phyloP scores from a whole-genome alignment of 106 monocot species.

The Dendrobium huoshanense region DNA sequence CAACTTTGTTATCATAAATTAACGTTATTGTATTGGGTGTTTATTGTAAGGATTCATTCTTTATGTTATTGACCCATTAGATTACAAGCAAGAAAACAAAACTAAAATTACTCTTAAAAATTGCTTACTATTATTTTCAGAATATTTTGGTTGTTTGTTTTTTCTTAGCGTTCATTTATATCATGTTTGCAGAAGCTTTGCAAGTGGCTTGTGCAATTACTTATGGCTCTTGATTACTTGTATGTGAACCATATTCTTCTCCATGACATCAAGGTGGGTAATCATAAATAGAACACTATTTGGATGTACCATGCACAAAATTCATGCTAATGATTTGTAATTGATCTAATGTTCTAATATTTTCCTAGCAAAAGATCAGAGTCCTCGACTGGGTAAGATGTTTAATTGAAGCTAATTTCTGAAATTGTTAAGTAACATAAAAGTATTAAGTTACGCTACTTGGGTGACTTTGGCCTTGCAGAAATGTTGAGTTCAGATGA shows the following conservation, averaged over 20 bases:
- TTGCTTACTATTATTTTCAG: not conserved
- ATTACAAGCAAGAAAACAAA: not conserved
- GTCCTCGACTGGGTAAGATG: constrained; percentile 74
- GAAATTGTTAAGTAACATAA: constrained; percentile 1
- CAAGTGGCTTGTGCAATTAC: constrained; percentile 95
- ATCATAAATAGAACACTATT: not conserved
- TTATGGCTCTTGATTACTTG: constrained; percentile 97
- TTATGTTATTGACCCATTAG: not conserved
- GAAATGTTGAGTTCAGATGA: constrained; percentile 95
- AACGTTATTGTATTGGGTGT: too few species aligned
- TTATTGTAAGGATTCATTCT: too few species aligned
- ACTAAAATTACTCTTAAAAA: not conserved
- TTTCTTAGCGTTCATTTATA: constrained; percentile 1
- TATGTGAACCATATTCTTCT: constrained; percentile 94
- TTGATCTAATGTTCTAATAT: constrained; percentile 92
- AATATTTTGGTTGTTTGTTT: not conserved
- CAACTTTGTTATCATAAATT: too few species aligned
- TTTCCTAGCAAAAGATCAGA: constrained; percentile 79
- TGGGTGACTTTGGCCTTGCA: constrained; percentile 94
- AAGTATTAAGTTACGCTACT: not conserved
- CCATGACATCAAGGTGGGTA: constrained; percentile 95
- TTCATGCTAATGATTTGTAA: constrained; percentile 1
- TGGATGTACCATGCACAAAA: not conserved
- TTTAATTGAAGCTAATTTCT: not conserved
- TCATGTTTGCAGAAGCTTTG: constrained; percentile 70